A percentile compares a stretch with the other conserved stretches of the same genome.
These are phyloP conservation scores for Theileria equi DNA, from an alignment of 169 alveolate species.

Conservation along the genomic window DNA sequence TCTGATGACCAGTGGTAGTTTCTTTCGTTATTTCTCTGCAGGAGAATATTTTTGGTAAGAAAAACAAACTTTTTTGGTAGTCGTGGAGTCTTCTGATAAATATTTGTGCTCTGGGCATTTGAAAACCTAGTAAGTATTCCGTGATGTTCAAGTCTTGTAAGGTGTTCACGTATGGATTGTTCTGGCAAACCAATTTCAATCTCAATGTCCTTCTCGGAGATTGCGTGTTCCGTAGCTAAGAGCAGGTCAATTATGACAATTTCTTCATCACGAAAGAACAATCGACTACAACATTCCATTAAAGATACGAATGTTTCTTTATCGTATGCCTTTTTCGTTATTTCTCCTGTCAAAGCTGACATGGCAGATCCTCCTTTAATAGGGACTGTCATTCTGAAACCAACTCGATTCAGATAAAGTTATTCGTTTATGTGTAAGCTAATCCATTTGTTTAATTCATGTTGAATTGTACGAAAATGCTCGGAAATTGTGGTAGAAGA, in stretches of 20 bases:
- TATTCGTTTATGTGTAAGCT: conserved; percentile 22
- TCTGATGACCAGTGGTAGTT: conserved; percentile 46
- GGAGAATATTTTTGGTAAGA: not conserved
- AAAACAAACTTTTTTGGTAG: conserved; percentile 32
- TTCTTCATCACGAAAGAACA: conserved; percentile 73
- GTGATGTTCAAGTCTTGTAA: conserved; percentile 57
- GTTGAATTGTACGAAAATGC: conserved; percentile 46
- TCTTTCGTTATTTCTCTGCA: conserved; percentile 26
- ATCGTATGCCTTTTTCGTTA: conserved; percentile 61
- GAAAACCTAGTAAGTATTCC: conserved; percentile 53
- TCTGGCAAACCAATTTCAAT: conserved; percentile 66
- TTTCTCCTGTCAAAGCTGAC: conserved; percentile 37
- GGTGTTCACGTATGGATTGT: conserved; percentile 52
- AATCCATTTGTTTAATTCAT: conserved; percentile 57
- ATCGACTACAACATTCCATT: conserved; percentile 63
- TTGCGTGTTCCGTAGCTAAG: conserved; percentile 63
- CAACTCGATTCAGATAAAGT: not conserved
- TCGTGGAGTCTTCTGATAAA: conserved; percentile 19
- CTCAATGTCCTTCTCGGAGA: conserved; percentile 67
- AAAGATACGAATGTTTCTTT: conserved; percentile 62
- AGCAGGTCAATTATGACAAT: conserved; percentile 68
- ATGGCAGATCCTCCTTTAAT: conserved; percentile 10
- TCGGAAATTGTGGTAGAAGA: conserved; percentile 27
- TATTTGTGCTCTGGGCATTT: conserved; percentile 13
- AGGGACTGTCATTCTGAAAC: conserved; percentile 9